Percentiles rank a stretch among this genome's conserved stretches.
Conservation (phyloP, 768 basidiomycete genomes). For the Trametes cingulata region DNA sequence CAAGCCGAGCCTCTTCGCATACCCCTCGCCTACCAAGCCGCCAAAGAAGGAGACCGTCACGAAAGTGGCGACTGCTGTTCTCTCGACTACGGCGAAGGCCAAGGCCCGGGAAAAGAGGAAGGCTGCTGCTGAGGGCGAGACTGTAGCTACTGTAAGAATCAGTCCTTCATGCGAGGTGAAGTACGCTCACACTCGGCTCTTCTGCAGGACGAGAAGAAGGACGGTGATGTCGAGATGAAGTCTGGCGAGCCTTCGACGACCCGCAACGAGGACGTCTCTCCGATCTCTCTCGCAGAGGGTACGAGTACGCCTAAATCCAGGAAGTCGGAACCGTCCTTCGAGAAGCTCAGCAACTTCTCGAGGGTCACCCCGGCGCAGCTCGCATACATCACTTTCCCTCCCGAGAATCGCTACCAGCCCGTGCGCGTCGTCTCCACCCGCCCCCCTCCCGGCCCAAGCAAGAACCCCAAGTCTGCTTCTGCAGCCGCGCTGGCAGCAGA, state of each 20-base stretch:
- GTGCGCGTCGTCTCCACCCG: constrained; percentile 73
- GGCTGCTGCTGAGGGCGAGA: constrained; percentile 74
- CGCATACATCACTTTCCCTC: constrained; percentile 79
- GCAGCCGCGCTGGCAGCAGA: constrained; percentile 45
- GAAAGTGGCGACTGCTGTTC: constrained; percentile 91
- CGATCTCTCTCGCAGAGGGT: constrained; percentile 48
- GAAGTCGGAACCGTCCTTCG: constrained; percentile 74
- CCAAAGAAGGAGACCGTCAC: constrained; percentile 90
- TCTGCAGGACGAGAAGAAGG: constrained; percentile 59
- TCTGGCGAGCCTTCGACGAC: constrained; percentile 46
- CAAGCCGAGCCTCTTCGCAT: constrained; percentile 88
- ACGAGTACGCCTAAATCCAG: constrained; percentile 45
- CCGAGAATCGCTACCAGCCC: constrained; percentile 81
- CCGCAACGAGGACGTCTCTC: constrained; percentile 50
- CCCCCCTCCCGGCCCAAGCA: constrained; percentile 18
- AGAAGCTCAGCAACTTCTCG: constrained; percentile 83
- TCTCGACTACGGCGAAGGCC: constrained; percentile 97
- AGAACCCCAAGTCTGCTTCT: constrained; percentile 18
- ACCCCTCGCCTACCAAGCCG: constrained; percentile 82
- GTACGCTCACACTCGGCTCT: background rate
- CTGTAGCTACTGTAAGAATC: constrained; percentile 76
- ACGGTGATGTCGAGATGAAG: constrained; percentile 81
- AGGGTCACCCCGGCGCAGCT: constrained; percentile 91
- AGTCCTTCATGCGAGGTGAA: constrained; percentile 16
- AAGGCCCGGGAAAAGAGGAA: constrained; percentile 94